These are phyloP conservation scores for Penicillium sclerotigenum DNA, from an alignment of 2,329 filamentous ascomycete species.

Conservation along the genomic window DNA sequence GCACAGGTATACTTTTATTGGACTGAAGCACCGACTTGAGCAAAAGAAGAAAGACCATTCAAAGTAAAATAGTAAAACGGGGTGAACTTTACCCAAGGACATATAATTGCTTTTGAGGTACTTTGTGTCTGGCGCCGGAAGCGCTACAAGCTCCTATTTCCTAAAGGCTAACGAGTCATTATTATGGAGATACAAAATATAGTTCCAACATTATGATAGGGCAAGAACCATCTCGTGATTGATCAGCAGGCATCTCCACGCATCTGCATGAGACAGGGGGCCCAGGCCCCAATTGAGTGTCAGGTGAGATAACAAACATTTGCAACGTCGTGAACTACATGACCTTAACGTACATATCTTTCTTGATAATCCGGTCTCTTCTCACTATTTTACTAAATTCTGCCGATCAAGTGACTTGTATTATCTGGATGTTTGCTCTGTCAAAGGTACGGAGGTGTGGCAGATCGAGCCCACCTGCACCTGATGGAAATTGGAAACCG, in stretches of 20 bases:
- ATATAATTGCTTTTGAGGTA: neutral
- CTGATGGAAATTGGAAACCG: slow-evolving; percentile 7
- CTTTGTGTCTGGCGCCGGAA: neutral
- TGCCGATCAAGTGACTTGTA: slow-evolving; percentile 12
- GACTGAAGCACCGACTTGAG: neutral
- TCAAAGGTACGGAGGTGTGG: slow-evolving; percentile 16
- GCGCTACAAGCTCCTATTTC: neutral
- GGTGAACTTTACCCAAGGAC: neutral
- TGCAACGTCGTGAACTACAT: neutral
- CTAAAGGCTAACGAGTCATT: neutral
- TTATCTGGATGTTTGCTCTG: slow-evolving; percentile 13
- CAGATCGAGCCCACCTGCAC: slow-evolving; percentile 15
- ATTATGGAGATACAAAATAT: neutral
- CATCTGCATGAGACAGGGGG: neutral
- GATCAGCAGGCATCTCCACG: neutral
- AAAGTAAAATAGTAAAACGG: accelerated
- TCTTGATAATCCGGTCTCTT: neutral
- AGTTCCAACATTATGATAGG: neutral
- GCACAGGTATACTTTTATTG: neutral
- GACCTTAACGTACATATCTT: neutral
- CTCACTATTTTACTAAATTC: too few species aligned
- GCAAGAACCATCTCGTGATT: neutral
- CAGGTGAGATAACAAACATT: neutral
- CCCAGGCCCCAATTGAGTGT: neutral
- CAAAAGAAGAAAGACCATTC: neutral